A percentile compares a stretch with the other conserved stretches of the same genome.
Evolutionary conservation across 768 basidiomycete species (phyloP).

Genomic region (Tephrocybe sp.): DNA sequence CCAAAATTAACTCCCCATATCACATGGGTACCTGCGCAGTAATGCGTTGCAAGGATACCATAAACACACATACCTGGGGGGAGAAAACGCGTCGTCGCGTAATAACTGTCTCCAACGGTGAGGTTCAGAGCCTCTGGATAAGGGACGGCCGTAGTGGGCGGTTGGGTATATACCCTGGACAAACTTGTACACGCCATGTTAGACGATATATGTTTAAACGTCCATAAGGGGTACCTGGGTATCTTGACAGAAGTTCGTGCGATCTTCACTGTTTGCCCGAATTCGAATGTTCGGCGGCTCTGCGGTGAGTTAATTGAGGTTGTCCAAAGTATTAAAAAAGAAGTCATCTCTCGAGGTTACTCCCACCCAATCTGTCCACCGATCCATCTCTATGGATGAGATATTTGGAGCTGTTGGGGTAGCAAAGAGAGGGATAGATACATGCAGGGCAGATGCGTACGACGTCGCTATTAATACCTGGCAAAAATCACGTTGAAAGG

Average conservation of each 20-base stretch:
- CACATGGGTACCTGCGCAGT: too few species aligned
- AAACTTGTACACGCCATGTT: neutral
- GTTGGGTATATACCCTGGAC: conserved; percentile 49
- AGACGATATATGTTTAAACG: neutral
- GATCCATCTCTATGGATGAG: conserved; percentile 65
- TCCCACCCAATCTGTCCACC: conserved; percentile 70
- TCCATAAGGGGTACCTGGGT: neutral
- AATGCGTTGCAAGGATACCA: too few species aligned
- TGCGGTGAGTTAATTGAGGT: conserved; percentile 51
- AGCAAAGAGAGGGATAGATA: conserved; percentile 40
- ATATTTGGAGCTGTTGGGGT: conserved; percentile 37
- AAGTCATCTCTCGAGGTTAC: conserved; percentile 52
- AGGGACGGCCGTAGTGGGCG: conserved; percentile 45
- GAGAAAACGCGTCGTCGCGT: too few species aligned
- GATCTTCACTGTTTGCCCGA: conserved; percentile 57
- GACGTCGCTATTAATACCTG: too few species aligned
- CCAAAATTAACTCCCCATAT: too few species aligned
- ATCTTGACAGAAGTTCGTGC: conserved; percentile 42
- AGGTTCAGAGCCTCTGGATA: conserved; percentile 67
- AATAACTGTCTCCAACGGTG: conserved; percentile 56
- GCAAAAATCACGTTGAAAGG: too few species aligned
- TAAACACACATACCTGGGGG: too few species aligned
- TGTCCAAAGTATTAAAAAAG: conserved; percentile 58
- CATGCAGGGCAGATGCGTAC: conserved; percentile 17
- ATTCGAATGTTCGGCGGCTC: conserved; percentile 56